phyloP scores from a whole-genome alignment of 305 asterid genomes.

The Fraxinus albicans region DNA sequence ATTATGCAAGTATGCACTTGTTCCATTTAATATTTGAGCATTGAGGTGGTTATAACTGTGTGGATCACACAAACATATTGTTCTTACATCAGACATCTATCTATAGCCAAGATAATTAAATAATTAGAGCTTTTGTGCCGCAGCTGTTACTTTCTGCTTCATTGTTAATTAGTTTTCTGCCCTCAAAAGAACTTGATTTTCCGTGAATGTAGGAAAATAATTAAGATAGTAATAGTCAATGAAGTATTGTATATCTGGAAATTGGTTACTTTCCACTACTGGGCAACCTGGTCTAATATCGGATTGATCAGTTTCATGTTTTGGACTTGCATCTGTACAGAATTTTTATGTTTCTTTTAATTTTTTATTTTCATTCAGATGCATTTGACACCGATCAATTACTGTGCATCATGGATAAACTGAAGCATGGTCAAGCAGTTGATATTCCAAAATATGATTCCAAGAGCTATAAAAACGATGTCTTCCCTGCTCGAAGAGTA shows the following conservation, averaged over 20 bases:
- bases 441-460: slow-evolving; percentile 94
- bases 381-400: slow-evolving; percentile 85
- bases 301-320: slow-evolving; percentile 22
- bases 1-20: not conserved
- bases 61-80: not conserved
- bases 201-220: not conserved
- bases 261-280: slow-evolving; percentile 13
- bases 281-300: slow-evolving; percentile 11
- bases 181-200: slow-evolving; percentile 14
- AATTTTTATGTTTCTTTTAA: slow-evolving; percentile 15
- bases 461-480: slow-evolving; percentile 74
- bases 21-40: not conserved
- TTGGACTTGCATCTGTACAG: slow-evolving; percentile 17
- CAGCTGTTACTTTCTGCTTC: slow-evolving; percentile 14
- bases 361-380: slow-evolving; percentile 43
- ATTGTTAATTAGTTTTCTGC: slow-evolving; percentile 20
- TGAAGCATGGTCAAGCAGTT: slow-evolving; percentile 81
- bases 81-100: not conserved
- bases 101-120: not conserved
- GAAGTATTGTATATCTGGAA: slow-evolving; percentile 9
- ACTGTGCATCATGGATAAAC: slow-evolving; percentile 63
- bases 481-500: slow-evolving; percentile 85
- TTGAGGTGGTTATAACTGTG: not conserved
- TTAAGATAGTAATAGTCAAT: slow-evolving; percentile 9
- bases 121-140: not conserved